Percentiles rank a stretch among this genome's conserved stretches.
These are phyloP conservation scores for Rubia yunnanensis DNA, from an alignment of 257 asterid genomes.

Conservation along the genomic window DNA sequence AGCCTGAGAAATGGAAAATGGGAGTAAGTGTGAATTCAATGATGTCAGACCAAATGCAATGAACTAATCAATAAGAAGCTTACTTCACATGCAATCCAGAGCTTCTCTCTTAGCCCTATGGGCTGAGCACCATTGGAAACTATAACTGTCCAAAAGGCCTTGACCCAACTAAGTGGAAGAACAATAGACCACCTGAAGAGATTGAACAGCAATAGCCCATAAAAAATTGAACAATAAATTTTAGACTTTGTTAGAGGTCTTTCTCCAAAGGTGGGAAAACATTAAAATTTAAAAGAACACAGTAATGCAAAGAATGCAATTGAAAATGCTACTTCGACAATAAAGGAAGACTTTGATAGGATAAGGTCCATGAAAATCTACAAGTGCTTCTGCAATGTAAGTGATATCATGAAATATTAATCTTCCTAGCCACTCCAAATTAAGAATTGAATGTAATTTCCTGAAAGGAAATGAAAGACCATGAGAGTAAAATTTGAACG, in stretches of 20 bases:
- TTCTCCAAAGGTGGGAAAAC: background rate
- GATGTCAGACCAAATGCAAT: background rate
- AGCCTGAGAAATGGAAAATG: slow-evolving; percentile 37
- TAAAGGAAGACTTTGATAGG: background rate
- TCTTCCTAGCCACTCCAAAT: background rate
- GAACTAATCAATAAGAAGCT: slow-evolving; percentile 12
- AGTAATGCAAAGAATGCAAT: background rate
- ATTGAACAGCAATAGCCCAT: slow-evolving; percentile 15
- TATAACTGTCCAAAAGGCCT: slow-evolving; percentile 60
- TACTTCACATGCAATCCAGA: slow-evolving; percentile 76
- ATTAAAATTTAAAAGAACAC: background rate
- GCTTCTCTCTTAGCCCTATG: slow-evolving; percentile 78
- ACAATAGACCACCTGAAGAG: slow-evolving; percentile 67
- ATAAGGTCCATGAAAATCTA: background rate
- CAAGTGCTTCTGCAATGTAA: background rate
- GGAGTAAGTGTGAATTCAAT: background rate
- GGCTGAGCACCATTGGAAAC: slow-evolving; percentile 68
- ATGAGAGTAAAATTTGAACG: background rate
- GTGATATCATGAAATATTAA: background rate
- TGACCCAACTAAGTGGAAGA: slow-evolving; percentile 81
- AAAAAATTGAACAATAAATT: background rate
- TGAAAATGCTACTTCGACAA: background rate
- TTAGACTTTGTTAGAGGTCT: background rate
- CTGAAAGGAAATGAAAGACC: background rate
- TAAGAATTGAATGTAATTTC: background rate